Evolutionary conservation across 2,329 filamentous ascomycete species (phyloP).

Genomic region (Talaromyces sp.): DNA sequence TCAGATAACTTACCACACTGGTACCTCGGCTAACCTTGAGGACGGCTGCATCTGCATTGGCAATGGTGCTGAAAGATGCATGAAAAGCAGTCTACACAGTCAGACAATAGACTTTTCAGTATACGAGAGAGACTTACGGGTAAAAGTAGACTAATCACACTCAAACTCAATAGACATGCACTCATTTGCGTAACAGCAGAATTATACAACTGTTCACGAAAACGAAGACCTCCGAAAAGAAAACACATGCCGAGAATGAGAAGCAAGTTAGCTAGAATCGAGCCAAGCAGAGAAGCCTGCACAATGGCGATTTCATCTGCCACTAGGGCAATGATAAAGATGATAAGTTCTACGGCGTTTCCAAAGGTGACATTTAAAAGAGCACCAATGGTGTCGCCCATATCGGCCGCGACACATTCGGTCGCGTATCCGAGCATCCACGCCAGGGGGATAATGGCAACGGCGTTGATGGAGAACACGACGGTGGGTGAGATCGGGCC

Average conservation of each 20-base stretch:
- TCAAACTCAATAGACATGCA: constrained; percentile 79
- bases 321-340: constrained; percentile 68
- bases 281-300: constrained; percentile 80
- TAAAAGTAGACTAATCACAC: constrained; percentile 79
- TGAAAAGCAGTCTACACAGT: constrained; percentile 76
- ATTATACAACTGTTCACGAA: constrained; percentile 86
- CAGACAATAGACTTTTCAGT: background rate
- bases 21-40: constrained; percentile 81
- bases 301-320: constrained; percentile 82
- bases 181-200: constrained; percentile 91
- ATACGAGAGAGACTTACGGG: constrained; percentile 55
- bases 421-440: constrained; percentile 68
- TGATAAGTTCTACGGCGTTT: constrained; percentile 72
- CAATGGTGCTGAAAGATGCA: constrained; percentile 67
- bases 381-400: constrained; percentile 68
- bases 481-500: constrained; percentile 53
- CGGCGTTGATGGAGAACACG: constrained; percentile 68
- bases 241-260: constrained; percentile 88
- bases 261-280: constrained; percentile 79
- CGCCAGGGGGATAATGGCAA: constrained; percentile 70
- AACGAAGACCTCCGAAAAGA: constrained; percentile 76
- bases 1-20: constrained; percentile 65
- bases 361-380: constrained; percentile 72
- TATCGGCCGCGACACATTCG: constrained; percentile 67
- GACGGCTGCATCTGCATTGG: constrained; percentile 64